These are phyloP conservation scores for Aspergillus uvarum DNA, from an alignment of 2,329 filamentous ascomycete genomes.

Conservation along the genomic window DNA sequence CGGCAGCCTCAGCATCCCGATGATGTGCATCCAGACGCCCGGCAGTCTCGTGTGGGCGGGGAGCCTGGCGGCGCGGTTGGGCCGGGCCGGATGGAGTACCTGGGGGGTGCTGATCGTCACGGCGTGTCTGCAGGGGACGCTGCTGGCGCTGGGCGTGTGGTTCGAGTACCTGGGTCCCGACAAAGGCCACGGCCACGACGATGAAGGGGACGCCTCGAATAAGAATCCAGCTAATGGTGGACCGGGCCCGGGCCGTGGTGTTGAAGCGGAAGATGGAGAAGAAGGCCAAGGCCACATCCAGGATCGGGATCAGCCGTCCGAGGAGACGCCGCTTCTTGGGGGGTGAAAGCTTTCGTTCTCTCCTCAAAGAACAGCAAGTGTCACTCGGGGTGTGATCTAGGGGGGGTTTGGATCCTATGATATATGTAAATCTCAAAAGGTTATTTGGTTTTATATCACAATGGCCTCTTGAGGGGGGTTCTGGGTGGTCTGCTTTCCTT, in stretches of 20 bases:
- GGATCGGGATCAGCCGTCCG: slow-evolving; percentile 27
- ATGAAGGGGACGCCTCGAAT: slow-evolving; percentile 20
- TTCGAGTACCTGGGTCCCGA: slow-evolving; percentile 55
- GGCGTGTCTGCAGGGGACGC: slow-evolving; percentile 75
- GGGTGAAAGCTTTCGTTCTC: slow-evolving; percentile 12
- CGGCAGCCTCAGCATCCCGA: slow-evolving; percentile 88
- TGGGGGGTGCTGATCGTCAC: slow-evolving; percentile 92
- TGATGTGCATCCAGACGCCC: slow-evolving; percentile 98
- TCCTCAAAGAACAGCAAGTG: too few relatives aligned
- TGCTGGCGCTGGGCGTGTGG: slow-evolving; percentile 76
- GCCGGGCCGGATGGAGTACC: slow-evolving; percentile 84
- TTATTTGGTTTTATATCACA: too few relatives aligned
- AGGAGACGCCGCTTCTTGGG: slow-evolving; percentile 38
- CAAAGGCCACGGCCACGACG: slow-evolving; percentile 43
- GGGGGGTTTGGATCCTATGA: too few relatives aligned
- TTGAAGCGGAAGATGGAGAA: not conserved
- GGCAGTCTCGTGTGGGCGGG: slow-evolving; percentile 87
- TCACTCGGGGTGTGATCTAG: too few relatives aligned
- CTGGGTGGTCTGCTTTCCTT: not conserved
- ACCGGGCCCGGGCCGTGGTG: not conserved
- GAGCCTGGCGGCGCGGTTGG: slow-evolving; percentile 77
- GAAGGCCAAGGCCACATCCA: slow-evolving; percentile 17
- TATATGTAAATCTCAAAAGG: too few relatives aligned
- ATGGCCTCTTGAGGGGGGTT: too few relatives aligned
- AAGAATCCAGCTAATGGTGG: slow-evolving; percentile 10